Base-by-base conservation (phyloP, 1,284 basidiomycete genomes). In the Naganishia sp. region DNA sequence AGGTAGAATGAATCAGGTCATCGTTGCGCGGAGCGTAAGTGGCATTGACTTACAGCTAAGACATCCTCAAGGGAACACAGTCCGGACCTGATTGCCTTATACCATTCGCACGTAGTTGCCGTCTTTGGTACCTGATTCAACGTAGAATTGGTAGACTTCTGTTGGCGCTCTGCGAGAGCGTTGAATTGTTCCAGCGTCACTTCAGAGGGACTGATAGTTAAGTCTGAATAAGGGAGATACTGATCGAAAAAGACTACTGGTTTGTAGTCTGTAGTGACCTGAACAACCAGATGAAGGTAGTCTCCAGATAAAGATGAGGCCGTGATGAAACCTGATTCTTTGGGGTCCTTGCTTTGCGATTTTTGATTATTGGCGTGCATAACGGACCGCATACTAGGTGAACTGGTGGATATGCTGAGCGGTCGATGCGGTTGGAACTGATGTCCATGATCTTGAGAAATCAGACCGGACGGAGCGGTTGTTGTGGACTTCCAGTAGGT, bases 401-500 rank as follows among this genome's bases (percentile, higher is more conserved):
- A 77, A n/a, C 74, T 72, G n/a, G 75, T 73, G 1, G 75, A 72
- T 10, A 80, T 75, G 31, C 75, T 74, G 33, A 79, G 64, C 4
- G 77, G 79, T 11, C 78, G 74, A 70, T 80, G 76, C 3, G 77
- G 74, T 68, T 78, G 76, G 70, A 77, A 75, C 60, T 77, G 75
- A 69, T 79, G 80, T 1, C 79, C 80, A 69, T 81, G 80, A 67
- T 81, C 80, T 69, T 81, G 80, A 0, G 72, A 71, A 16, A 56
- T 48, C 39, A 61, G 68, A 18, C 45, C 55, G 10, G 57, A n/a
- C 10, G 77, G 71, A 33, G 81, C 80, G 6, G 81, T 78, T 1
- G 87, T 84, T 53, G 86, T 83, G 15, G 92, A 93, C 80, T 95
- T 96, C 94, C 94, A 97, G 78, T 97, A 97, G 0, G 94, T 97